Evolutionary conservation across 805 yeast genomes (phyloP).

Genomic region (Lipomyces oligophaga): DNA sequence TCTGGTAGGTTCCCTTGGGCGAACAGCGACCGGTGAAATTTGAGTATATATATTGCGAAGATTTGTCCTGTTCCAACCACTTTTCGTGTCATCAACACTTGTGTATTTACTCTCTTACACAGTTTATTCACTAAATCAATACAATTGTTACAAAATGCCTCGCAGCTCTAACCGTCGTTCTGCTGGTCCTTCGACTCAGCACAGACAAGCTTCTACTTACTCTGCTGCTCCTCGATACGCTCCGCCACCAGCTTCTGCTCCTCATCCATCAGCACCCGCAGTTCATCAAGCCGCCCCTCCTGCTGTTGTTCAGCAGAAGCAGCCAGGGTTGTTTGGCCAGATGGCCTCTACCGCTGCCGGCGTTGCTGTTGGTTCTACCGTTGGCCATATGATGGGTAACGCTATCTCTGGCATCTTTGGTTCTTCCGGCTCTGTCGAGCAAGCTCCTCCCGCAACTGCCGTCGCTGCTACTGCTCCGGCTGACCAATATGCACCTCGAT

Average conservation of each 20-base stretch:
- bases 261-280: slow-evolving; percentile 34
- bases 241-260: slow-evolving; percentile 28
- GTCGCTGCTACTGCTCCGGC: slow-evolving; percentile 35
- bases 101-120: no score
- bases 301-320: slow-evolving; percentile 48
- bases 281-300: slow-evolving; percentile 50
- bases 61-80: no score
- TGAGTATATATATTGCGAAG: no score
- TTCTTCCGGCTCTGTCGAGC: slow-evolving; percentile 61
- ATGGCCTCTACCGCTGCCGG: slow-evolving; percentile 99
- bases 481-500: slow-evolving; percentile 42
- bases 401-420: slow-evolving; percentile 88
- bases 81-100: no score
- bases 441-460: slow-evolving; percentile 48
- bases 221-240: no score
- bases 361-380: slow-evolving; percentile 97
- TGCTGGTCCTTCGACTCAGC: slow-evolving; percentile 38
- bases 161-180: slow-evolving; percentile 29
- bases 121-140: slow-evolving; percentile 1
- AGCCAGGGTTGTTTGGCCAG: slow-evolving; percentile 44
- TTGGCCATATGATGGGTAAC: slow-evolving; percentile 95
- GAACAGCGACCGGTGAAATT: no score
- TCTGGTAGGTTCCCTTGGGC: slow-evolving; percentile 14
- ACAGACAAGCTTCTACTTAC: slow-evolving; percentile 74
- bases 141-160: slow-evolving; percentile 23